Evolutionary conservation across 1,284 basidiomycete species (phyloP).

Genomic region (Rhizoctonia solani): DNA sequence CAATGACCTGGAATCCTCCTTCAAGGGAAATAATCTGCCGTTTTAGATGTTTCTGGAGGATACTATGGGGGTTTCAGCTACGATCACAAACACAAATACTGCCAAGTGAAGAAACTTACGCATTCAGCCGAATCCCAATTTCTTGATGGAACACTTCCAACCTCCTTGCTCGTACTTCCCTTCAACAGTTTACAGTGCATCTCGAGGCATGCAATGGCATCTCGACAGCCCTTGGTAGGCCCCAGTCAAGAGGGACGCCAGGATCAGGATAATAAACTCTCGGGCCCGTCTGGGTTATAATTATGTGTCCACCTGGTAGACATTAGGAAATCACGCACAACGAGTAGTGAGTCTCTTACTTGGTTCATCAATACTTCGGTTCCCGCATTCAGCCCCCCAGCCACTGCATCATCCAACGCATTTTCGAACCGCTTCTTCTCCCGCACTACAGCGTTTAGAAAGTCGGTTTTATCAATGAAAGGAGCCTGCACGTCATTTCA

Average conservation of each 20-base stretch:
- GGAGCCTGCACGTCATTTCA: slow-evolving; percentile 57
- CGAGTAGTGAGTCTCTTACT: slow-evolving; percentile 49
- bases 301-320: slow-evolving; percentile 83
- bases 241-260: slow-evolving; percentile 71
- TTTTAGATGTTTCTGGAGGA: slow-evolving; percentile 95
- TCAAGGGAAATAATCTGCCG: slow-evolving; percentile 91
- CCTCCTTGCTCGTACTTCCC: slow-evolving; percentile 93
- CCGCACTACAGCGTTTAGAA: slow-evolving; percentile 88
- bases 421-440: slow-evolving; percentile 98
- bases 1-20: slow-evolving; percentile 95
- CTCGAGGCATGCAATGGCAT: slow-evolving; percentile 84
- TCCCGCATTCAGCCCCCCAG: slow-evolving; percentile 89
- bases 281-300: slow-evolving; percentile 79
- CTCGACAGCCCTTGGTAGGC: slow-evolving; percentile 82
- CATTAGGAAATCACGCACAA: slow-evolving; percentile 35
- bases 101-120: no score
- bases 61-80: slow-evolving; percentile 54
- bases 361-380: slow-evolving; percentile 97
- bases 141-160: slow-evolving; percentile 99
- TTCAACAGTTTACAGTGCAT: slow-evolving; percentile 89
- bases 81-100: neutral
- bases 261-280: slow-evolving; percentile 90
- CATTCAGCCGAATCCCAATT: slow-evolving; percentile 88
- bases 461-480: slow-evolving; percentile 90
- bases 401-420: slow-evolving; percentile 89